Base-by-base conservation (phyloP, 768 basidiomycete genomes). In the Daedaleopsis nitida region DNA sequence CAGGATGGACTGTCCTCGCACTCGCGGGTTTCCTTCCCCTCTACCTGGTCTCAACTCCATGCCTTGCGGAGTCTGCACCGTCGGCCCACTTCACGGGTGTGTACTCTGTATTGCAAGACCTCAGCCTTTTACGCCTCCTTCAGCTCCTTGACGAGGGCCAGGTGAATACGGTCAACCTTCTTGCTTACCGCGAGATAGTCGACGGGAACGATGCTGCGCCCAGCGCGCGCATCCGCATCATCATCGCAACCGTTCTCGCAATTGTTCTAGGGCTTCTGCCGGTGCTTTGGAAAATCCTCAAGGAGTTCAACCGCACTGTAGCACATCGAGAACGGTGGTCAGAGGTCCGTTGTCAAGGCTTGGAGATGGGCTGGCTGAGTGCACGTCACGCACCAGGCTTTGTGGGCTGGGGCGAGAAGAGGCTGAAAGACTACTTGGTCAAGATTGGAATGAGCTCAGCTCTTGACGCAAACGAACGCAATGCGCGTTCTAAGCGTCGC, bases 281-380 rank as follows among this genome's bases (percentile, higher is more conserved):
- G 1, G 84, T 86, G 0, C 68, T 92, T 38, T 82, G 79, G 72
- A 83, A 85, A 66, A 81, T 93, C 23, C 67, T 90, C 50, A 76
- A 76, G 63, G 88, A 92, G 71, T 87, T 89, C 68, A 83, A 81
- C 67, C 74, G 68, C 16, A 72, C 89, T 3, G 79, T 83, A 3
- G 79, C 74, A 9, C 86, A 82, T 67, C 80, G 86, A 51, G 73
- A 76, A 45, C 78, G 81, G 32, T 93, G 91, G 86, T 68, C 85
- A 17, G 77, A 83, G 34, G 74, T 85, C 1, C 82, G 81, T 54
- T 91, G 92, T 68, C 83, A 82, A 62, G 84, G 84, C 3, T 78
- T 86, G 61, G 91, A 93, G 67, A 79, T 94, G 75, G 91, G 85
- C 7, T 92, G 90, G 86, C 74, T 92, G 44, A 85, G 86, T 66